These are phyloP conservation scores for Colletotrichum gigasporum DNA, from an alignment of 2,329 filamentous ascomycete species.

Conservation along the genomic window DNA sequence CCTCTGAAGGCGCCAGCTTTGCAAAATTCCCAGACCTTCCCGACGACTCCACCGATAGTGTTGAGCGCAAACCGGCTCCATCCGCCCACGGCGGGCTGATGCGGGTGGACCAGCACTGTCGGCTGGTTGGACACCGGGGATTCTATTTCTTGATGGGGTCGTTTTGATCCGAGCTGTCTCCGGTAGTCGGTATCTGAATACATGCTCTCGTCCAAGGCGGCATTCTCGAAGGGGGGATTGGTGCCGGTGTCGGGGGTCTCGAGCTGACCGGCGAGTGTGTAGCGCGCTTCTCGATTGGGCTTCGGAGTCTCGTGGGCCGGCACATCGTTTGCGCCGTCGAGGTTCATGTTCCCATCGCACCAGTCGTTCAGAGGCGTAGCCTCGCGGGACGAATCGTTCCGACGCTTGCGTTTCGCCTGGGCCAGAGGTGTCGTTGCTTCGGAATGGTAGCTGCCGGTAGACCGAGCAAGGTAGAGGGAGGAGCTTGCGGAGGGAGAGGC, in stretches of 20 bases:
- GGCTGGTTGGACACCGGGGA: constrained; percentile 41
- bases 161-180: constrained; percentile 59
- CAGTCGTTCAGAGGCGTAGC: constrained; percentile 46
- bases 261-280: constrained; percentile 64
- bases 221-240: constrained; percentile 39
- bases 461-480: constrained; percentile 44
- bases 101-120: constrained; percentile 44
- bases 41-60: constrained; percentile 73
- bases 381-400: constrained; percentile 37
- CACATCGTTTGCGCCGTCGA: constrained; percentile 39
- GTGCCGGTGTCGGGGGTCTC: constrained; percentile 53
- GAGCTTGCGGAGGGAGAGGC: constrained; percentile 40
- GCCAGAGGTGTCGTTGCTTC: constrained; percentile 42
- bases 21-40: constrained; percentile 89
- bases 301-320: constrained; percentile 10
- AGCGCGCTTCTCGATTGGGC: constrained; percentile 41
- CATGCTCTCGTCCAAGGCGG: constrained; percentile 60
- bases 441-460: constrained; percentile 50
- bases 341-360: constrained; percentile 38
- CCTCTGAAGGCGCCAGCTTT: constrained; percentile 78
- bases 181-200: constrained; percentile 68
- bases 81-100: constrained; percentile 44
- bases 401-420: constrained; percentile 59
- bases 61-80: constrained; percentile 70
- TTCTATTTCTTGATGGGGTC: constrained; percentile 48